A percentile compares a stretch with the other conserved stretches of the same genome.
phyloP scores from a whole-genome alignment of 2,329 filamentous ascomycete species.

The Pseudocercospora pini-densiflorae region DNA sequence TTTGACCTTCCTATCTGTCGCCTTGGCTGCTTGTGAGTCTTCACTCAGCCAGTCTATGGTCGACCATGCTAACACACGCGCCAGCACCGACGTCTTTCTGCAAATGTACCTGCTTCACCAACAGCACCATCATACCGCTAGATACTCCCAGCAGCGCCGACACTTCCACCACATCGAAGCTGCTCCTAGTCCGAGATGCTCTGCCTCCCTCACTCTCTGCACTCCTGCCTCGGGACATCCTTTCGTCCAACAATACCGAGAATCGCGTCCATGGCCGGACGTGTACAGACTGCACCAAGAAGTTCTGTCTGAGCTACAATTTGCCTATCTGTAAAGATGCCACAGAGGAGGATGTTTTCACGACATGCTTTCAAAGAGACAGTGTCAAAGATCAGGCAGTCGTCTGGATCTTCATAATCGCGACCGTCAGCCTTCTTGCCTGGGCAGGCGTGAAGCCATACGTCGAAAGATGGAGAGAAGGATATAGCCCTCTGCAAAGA shows the following conservation, averaged over 20 bases:
- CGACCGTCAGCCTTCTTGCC: conserved; percentile 62
- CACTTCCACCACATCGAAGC: conserved; percentile 23
- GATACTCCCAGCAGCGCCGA: conserved; percentile 47
- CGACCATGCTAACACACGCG: conserved; percentile 15
- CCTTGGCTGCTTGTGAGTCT: conserved; percentile 50
- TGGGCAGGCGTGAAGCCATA: conserved; percentile 66
- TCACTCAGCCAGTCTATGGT: background rate
- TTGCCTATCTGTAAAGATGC: conserved; percentile 63
- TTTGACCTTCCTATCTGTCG: conserved; percentile 42
- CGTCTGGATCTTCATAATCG: conserved; percentile 68
- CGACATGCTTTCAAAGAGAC: conserved; percentile 71
- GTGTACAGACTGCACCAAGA: conserved; percentile 70
- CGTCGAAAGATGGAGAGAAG: conserved; percentile 48
- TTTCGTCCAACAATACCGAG: conserved; percentile 24
- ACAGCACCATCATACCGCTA: conserved; percentile 70
- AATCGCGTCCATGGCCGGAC: conserved; percentile 40
- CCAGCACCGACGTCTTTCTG: conserved; percentile 66
- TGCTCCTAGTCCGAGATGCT: conserved; percentile 26
- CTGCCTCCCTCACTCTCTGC: conserved; percentile 8
- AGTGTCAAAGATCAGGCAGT: conserved; percentile 70
- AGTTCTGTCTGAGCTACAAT: conserved; percentile 68
- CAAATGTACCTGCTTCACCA: conserved; percentile 72
- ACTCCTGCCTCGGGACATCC: conserved; percentile 15
- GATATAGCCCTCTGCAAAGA: conserved; percentile 14
- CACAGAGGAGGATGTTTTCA: conserved; percentile 68